A percentile compares a stretch with the other conserved stretches of the same genome.
These are phyloP conservation scores for Umbellularia californica DNA, from an alignment of 164 flowering plant species.

Conservation along the genomic window DNA sequence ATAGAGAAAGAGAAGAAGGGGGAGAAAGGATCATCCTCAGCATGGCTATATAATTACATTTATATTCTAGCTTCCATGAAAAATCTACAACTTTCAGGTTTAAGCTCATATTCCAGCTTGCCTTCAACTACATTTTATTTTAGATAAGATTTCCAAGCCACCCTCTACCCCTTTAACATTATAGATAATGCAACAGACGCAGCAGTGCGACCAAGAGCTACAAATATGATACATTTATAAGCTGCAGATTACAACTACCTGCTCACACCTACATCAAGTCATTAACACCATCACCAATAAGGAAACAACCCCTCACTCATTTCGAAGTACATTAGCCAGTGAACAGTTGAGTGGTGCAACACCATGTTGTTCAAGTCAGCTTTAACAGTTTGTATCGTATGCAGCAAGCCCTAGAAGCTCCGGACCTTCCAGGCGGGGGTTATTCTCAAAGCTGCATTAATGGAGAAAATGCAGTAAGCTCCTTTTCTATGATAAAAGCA, in stretches of 20 bases:
- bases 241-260: constrained; percentile 3
- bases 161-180: neutral
- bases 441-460: constrained; percentile 69
- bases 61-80: too few species aligned
- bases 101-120: too few species aligned
- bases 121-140: too few species aligned
- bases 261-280: neutral
- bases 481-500: neutral
- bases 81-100: too few species aligned
- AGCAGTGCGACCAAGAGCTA: neutral
- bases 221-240: neutral
- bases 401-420: constrained; percentile 81
- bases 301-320: neutral
- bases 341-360: neutral
- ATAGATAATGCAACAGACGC: neutral
- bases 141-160: neutral
- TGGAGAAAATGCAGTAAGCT: neutral
- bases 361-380: neutral
- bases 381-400: constrained; percentile 75
- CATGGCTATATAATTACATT: too few species aligned
- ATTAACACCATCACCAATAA: neutral
- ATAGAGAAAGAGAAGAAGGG: too few species aligned
- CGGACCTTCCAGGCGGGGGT: constrained; percentile 84
- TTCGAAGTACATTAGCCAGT: constrained; percentile 1
- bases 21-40: too few species aligned